Conservation (phyloP, 2,329 filamentous ascomycete genomes). For the Parascedosporium putredinis region DNA sequence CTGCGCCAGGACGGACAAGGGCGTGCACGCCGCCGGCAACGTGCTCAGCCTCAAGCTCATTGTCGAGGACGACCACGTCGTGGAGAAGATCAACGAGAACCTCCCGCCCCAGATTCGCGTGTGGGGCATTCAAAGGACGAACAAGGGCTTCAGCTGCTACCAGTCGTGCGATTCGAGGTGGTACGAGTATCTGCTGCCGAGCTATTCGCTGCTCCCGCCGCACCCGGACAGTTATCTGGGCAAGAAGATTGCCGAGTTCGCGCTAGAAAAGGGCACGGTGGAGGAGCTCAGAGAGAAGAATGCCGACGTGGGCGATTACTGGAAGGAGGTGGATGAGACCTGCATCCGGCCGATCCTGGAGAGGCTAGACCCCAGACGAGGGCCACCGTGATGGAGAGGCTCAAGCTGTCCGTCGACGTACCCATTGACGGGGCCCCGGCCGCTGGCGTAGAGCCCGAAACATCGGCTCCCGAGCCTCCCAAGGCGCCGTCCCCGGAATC, state of each 20-base stretch:
- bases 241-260: conserved; percentile 68
- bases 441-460: conserved; percentile 13
- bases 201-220: conserved; percentile 83
- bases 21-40: conserved; percentile 91
- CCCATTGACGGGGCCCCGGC: conserved; percentile 8
- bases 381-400: conserved; percentile 49
- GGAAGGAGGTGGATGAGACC: conserved; percentile 71
- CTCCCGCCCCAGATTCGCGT: conserved; percentile 83
- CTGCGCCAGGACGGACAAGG: conserved; percentile 94
- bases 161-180: conserved; percentile 88
- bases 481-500: conserved; percentile 12
- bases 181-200: conserved; percentile 96
- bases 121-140: conserved; percentile 87
- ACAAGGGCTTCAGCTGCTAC: conserved; percentile 88
- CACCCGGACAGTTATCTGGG: conserved; percentile 82
- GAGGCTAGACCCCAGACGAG: conserved; percentile 53
- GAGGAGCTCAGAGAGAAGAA: conserved; percentile 60
- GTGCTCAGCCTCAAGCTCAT: conserved; percentile 94
- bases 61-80: conserved; percentile 77
- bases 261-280: conserved; percentile 61
- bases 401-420: conserved; percentile 31
- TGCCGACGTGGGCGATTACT: conserved; percentile 70
- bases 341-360: conserved; percentile 63
- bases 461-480: conserved; percentile 11
- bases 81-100: conserved; percentile 81